Base-by-base conservation (phyloP, 805 yeast species). In the Candida schatavii region DNA sequence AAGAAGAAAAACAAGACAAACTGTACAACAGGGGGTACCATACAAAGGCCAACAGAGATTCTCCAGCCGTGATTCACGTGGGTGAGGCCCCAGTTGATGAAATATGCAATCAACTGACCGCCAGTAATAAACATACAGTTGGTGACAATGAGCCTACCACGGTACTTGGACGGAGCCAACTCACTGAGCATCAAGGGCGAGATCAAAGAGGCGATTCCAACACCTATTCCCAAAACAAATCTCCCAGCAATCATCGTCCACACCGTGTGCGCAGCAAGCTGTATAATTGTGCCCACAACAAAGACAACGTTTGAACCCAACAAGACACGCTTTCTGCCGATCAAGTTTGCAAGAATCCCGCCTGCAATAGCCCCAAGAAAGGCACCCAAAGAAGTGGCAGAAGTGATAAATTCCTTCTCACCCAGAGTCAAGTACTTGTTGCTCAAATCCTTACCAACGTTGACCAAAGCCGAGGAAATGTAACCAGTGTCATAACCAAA, bases 401-500 rank as follows among this genome's bases (percentile, higher is more conserved):
- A 83, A 0, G 98, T 93, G 54, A 93, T 88, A 49, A 87, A 70
- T 66, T 90, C 96, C 64, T 88, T 86, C 51, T 89, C 82, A 36
- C 96, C 95, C 44, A 80, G 76, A 0, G 89, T 70, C 41, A 90
- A 71, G 0, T 60, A 54, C 43, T 74, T 72, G 49, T 80, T 78
- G 13, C 64, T 61, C 47, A 91, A 75, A 58, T 87, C 96, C 4
- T 80, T 77, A 10, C 90, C 89, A 37, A 91, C 81, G 28, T 89
- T 80, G 17, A 90, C 96, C 54, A 91, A 72, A 0, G 97, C 97
- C 15, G 95, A 83, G 3, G 98, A 91, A 32, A 91, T 90, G 64
- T 91, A 91, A 51, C 98, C 98, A 0, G 98, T 91, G 62, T 91
- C 99, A 58, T 91, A 91, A 51, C 99, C 99, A 65, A 91, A 91